A percentile compares a stretch with the other conserved stretches of the same genome.
These are phyloP conservation scores for Cinnamomum micranthum DNA, from an alignment of 164 flowering plant genomes.

Conservation along the genomic window DNA sequence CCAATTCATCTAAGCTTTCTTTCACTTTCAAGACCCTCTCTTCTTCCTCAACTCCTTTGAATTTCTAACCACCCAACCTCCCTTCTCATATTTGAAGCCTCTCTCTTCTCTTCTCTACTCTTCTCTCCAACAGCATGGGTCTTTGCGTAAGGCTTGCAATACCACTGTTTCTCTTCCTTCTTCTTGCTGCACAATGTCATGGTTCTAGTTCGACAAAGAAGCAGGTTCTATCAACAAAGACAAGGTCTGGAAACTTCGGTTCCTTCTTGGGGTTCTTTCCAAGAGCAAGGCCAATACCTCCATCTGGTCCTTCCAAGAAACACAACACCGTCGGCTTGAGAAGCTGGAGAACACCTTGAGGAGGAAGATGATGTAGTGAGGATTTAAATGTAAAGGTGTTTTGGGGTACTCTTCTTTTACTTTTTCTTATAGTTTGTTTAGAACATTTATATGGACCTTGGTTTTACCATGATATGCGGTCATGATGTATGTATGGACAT, in stretches of 20 bases:
- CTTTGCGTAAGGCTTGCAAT: constrained; percentile 18
- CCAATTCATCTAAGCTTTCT: too few relatives aligned
- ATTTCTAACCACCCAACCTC: too few relatives aligned
- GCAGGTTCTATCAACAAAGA: constrained; percentile 28
- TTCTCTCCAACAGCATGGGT: constrained; percentile 13
- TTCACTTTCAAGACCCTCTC: too few relatives aligned
- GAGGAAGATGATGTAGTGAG: not conserved
- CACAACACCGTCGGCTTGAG: constrained; percentile 59
- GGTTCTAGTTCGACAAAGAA: constrained; percentile 43
- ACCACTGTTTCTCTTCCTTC: constrained; percentile 25
- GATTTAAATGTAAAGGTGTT: not conserved
- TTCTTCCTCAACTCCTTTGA: too few relatives aligned
- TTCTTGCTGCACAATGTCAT: constrained; percentile 25
- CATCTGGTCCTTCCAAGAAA: constrained; percentile 73
- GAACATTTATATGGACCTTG: not conserved
- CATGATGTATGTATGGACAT: too few relatives aligned
- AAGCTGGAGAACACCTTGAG: not conserved
- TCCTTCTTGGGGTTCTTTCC: constrained; percentile 62
- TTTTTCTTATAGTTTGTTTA: not conserved
- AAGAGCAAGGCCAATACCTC: constrained; percentile 45
- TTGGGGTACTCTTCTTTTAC: not conserved
- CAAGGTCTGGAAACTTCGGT: constrained; percentile 23
- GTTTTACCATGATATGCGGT: too few relatives aligned
- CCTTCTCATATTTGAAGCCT: too few relatives aligned
- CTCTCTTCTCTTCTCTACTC: too few relatives aligned